Evolutionary conservation across 2,329 filamentous ascomycete genomes (phyloP).

Genomic region (Colletotrichum lentis): DNA sequence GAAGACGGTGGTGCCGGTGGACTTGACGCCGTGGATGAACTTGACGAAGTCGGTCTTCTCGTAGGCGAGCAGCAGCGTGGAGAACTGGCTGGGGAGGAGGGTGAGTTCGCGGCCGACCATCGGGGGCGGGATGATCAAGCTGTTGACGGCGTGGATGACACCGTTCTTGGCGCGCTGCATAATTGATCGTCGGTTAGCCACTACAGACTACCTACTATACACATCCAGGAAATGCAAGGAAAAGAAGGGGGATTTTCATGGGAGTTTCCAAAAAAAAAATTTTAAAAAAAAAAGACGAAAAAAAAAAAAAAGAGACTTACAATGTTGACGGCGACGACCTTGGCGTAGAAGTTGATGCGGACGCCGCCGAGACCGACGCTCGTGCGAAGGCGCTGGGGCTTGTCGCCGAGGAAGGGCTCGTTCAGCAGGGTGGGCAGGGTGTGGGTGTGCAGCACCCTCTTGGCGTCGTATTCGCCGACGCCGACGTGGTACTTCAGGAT

Average conservation of each 20-base stretch:
- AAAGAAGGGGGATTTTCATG: slow-evolving; percentile 44
- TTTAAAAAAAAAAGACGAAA: no score
- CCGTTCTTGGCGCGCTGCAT: slow-evolving; percentile 74
- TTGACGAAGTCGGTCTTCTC: slow-evolving; percentile 76
- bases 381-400: slow-evolving; percentile 77
- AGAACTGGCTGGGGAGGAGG: slow-evolving; percentile 79
- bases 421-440: slow-evolving; percentile 77
- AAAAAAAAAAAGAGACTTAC: slow-evolving; percentile 53
- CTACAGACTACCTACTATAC: not conserved
- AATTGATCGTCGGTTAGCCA: not conserved
- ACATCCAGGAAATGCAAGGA: no score
- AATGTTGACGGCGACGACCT: slow-evolving; percentile 74
- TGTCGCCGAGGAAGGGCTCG: slow-evolving; percentile 65
- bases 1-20: slow-evolving; percentile 78
- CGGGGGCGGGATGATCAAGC: slow-evolving; percentile 79
- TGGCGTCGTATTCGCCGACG: slow-evolving; percentile 70
- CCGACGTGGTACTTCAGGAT: slow-evolving; percentile 80
- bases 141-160: slow-evolving; percentile 79
- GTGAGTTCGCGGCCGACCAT: slow-evolving; percentile 60
- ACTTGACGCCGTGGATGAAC: slow-evolving; percentile 62
- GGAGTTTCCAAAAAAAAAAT: no score
- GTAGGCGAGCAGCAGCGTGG: slow-evolving; percentile 78
- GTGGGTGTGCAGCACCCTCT: slow-evolving; percentile 71
- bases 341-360: slow-evolving; percentile 79
- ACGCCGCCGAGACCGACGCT: slow-evolving; percentile 70